Evolutionary conservation across 768 basidiomycete genomes (phyloP), one percentile per base, ranked within the genome.

Genomic region (Podaxis sp.): DNA sequence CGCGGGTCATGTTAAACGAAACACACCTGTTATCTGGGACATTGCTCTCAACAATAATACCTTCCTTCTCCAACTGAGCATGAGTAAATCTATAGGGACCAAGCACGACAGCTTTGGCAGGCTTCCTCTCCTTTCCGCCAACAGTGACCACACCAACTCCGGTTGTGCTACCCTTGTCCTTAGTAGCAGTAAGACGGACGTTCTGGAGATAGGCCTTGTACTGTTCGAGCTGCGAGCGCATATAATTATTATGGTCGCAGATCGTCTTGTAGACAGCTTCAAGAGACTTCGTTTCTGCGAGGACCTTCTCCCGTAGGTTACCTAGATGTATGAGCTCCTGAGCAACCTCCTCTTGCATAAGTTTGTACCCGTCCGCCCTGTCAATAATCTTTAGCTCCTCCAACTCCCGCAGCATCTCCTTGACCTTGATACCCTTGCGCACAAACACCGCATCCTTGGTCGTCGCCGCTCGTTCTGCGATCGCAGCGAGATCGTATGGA

Each of bases 121-220:
- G 87, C 76, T 96, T 98, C 83, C 95, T 95, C 83, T 99, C 97
- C 79, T 98, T 97, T 52, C 96, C 97, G 38, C 94, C 95, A 24
- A 99, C 94, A 0, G 90, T 90, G 51, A 99, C 91, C 28, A 99
- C 97, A 19, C 96, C 96, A 5, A 98, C 95, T 53, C 88, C 96
- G 6, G 86, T 92, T 30, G 88, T 87, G 59, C 86, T 85, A 36
- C 93, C 93, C 76, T 94, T 96, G 67, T 95, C 94, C 74, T 94
- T 95, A 56, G 87, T 83, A 52, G 93, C 86, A 7, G 91, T 96
- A 63, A 95, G 81, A 17, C 97, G 90, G 28, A 99, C 97, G 73
- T 99, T 99, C 80, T 96, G 95, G 15, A 99, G 81, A 75, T 99
- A 99, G 9, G 96, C 95, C 80, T 99, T 99, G 86, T 99, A 99